Evolutionary conservation across 257 asterid genomes (phyloP).

Genomic region (Rhazya stricta): DNA sequence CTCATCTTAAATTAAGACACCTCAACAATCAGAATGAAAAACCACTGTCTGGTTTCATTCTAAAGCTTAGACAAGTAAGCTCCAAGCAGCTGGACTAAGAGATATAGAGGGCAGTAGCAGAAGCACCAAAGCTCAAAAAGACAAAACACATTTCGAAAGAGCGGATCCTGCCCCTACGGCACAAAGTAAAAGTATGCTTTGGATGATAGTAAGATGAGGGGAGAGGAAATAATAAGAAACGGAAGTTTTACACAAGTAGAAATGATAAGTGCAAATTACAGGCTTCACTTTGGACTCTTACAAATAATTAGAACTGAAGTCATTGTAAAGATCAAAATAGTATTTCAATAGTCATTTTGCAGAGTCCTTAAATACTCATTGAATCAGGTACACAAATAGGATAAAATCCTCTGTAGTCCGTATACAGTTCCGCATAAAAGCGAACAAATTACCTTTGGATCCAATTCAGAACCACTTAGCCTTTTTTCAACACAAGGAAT

Average conservation of each 20-base stretch:
- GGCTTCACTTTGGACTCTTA: background rate
- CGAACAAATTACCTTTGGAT: constrained; percentile 50
- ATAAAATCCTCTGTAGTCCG: background rate
- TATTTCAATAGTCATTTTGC: background rate
- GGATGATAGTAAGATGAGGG: background rate
- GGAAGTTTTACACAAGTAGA: background rate
- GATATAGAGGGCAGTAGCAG: background rate
- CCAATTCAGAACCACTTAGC: constrained; percentile 81
- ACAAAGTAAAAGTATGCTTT: background rate
- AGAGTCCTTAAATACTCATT: background rate
- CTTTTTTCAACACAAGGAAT: constrained; percentile 62
- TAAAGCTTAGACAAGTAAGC: background rate
- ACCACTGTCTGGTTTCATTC: background rate
- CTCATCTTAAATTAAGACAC: background rate
- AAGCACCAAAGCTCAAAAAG: background rate
- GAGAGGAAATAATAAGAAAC: background rate
- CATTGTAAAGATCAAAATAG: background rate
- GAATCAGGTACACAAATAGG: background rate
- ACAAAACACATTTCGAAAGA: background rate
- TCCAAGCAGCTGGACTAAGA: background rate
- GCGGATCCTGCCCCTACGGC: background rate
- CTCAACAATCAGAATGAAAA: background rate
- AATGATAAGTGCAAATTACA: background rate
- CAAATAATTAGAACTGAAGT: background rate
- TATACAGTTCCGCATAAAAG: background rate